A percentile compares a stretch with the other conserved stretches of the same genome.
Evolutionary conservation across 2,329 filamentous ascomycete species (phyloP).

Genomic region (Penicillium sp.): DNA sequence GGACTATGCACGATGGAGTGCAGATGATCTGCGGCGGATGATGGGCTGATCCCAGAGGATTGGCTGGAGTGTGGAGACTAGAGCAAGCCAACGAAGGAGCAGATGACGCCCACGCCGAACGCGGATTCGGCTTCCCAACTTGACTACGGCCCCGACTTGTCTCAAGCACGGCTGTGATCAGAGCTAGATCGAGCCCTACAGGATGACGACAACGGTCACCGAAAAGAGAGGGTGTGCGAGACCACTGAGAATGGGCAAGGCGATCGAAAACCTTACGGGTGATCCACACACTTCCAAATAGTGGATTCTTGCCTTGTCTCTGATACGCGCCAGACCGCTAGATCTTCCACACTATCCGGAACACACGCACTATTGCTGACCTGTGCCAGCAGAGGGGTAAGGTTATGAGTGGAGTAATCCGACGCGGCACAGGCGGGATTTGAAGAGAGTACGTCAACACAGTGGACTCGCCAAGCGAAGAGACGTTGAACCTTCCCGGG

Average conservation of each 20-base stretch:
- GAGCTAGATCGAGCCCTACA: slow-evolving; percentile 1
- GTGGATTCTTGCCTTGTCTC: slow-evolving; percentile 5
- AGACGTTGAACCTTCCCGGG: slow-evolving; percentile 19
- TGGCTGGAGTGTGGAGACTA: slow-evolving; percentile 22
- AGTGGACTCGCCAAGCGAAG: slow-evolving; percentile 14
- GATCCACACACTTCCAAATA: slow-evolving; percentile 8
- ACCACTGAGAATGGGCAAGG: slow-evolving; percentile 1
- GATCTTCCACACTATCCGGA: background rate
- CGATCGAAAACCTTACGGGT: slow-evolving; percentile 12
- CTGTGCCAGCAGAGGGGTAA: background rate
- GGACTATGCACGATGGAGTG: slow-evolving; percentile 48
- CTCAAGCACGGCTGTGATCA: background rate
- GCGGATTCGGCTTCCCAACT: slow-evolving; percentile 10
- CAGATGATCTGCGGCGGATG: slow-evolving; percentile 51
- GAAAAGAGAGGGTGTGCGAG: background rate
- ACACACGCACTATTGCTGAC: background rate
- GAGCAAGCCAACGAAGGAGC: slow-evolving; percentile 27
- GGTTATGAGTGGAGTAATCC: background rate
- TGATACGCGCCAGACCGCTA: background rate
- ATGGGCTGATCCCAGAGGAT: slow-evolving; percentile 21
- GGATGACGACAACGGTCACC: background rate
- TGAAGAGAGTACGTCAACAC: slow-evolving; percentile 12
- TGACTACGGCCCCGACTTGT: slow-evolving; percentile 9
- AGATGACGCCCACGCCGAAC: slow-evolving; percentile 34
- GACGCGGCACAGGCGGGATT: slow-evolving; percentile 13